These are phyloP conservation scores for Paraphaeosphaeria minitans DNA, from an alignment of 2,329 filamentous ascomycete genomes.

Conservation along the genomic window DNA sequence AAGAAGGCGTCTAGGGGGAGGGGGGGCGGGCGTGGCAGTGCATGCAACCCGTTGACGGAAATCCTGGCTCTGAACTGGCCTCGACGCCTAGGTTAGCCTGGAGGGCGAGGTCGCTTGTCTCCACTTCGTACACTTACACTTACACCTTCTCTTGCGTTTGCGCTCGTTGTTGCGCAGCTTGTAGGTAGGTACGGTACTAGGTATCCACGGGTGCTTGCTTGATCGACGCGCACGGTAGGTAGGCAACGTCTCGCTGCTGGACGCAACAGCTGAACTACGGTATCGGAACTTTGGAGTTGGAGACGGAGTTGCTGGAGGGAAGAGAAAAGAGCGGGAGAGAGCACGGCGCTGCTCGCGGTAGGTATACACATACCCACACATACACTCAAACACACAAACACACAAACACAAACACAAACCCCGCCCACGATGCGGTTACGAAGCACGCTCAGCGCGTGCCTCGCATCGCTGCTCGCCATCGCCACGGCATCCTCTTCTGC, in stretches of 20 bases:
- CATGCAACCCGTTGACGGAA: not conserved
- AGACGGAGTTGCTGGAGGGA: not conserved
- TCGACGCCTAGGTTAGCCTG: not conserved
- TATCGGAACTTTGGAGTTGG: not conserved
- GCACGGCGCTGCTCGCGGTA: not conserved
- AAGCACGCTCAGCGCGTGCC: constrained; percentile 25
- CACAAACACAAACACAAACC: constrained; percentile 11
- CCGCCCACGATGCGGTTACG: constrained; percentile 37
- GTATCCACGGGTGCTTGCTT: not conserved
- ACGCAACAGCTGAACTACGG: not conserved
- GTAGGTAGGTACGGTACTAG: too few relatives aligned
- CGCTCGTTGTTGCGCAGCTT: constrained; percentile 20
- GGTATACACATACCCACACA: too few relatives aligned
- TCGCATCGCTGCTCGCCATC: constrained; percentile 31
- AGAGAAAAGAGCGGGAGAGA: not conserved
- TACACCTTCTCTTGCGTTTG: not conserved
- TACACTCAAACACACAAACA: not conserved
- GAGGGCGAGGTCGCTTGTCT: not conserved
- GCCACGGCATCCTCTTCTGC: constrained; percentile 38
- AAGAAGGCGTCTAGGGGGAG: constrained; percentile 10
- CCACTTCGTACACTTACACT: not conserved
- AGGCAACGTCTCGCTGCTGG: not conserved
- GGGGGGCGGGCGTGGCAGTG: constrained; percentile 20
- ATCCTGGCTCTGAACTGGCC: not conserved
- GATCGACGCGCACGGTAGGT: not conserved